These are phyloP conservation scores for Pleurotus citrinopileatus DNA, from an alignment of 768 basidiomycete species.

Conservation along the genomic window DNA sequence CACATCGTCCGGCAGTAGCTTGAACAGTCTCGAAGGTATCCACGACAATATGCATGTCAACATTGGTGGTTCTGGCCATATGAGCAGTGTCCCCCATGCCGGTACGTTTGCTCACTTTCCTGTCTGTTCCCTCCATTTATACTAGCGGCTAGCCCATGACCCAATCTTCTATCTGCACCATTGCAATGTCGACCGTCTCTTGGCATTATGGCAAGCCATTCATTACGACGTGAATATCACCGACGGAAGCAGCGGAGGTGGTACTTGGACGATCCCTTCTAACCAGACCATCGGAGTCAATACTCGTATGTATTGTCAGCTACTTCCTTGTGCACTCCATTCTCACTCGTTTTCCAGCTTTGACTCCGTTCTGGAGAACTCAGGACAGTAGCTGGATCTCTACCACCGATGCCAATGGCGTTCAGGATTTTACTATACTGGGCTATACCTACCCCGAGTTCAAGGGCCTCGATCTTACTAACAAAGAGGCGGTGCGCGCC, in stretches of 20 bases:
- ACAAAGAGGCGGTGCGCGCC: conserved; percentile 22
- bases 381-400: conserved; percentile 38
- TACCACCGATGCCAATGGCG: conserved; percentile 10
- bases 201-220: conserved; percentile 48
- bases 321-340: not conserved
- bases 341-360: conserved; percentile 21
- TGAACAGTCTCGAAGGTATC: conserved; percentile 48
- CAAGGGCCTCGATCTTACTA: conserved; percentile 30
- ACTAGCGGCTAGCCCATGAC: conserved; percentile 36
- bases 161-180: conserved; percentile 57
- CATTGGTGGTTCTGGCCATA: conserved; percentile 41
- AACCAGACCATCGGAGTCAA: conserved; percentile 22
- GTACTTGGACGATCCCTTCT: conserved; percentile 30
- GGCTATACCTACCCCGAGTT: conserved; percentile 54
- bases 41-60: conserved; percentile 46
- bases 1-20: conserved; percentile 32
- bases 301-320: conserved; percentile 21
- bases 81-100: conserved; percentile 36
- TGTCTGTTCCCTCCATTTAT: not conserved
- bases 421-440: conserved; percentile 27
- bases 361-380: conserved; percentile 46
- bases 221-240: conserved; percentile 39
- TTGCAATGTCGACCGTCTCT: conserved; percentile 48
- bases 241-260: conserved; percentile 23
- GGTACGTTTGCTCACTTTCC: conserved; percentile 22